phyloP scores from a whole-genome alignment of 2,329 filamentous ascomycete species.

The Cadophora sp. region DNA sequence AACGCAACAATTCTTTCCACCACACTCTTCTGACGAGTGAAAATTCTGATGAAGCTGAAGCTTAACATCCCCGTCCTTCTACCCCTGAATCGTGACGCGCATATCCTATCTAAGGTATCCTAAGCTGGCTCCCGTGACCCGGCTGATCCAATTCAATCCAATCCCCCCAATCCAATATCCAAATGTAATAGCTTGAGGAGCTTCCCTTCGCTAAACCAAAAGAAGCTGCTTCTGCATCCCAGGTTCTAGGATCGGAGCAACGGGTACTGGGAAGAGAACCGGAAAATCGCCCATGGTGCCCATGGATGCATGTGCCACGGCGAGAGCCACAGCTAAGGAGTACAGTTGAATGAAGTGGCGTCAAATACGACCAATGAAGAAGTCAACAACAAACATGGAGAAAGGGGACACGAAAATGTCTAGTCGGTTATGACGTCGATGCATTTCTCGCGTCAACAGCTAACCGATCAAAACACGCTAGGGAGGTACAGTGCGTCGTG shows the following conservation, averaged over 20 bases:
- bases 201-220: not conserved
- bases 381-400: not conserved
- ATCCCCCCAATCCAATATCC: slow-evolving; percentile 3
- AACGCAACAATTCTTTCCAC: not conserved
- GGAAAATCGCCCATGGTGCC: too few relatives aligned
- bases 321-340: not conserved
- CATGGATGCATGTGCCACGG: not conserved
- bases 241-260: slow-evolving; percentile 1
- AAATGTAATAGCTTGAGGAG: not conserved
- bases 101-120: not conserved
- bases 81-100: slow-evolving; percentile 13
- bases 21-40: too few relatives aligned
- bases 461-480: slow-evolving; percentile 1
- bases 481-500: not conserved
- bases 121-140: slow-evolving; percentile 1
- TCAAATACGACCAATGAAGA: not conserved
- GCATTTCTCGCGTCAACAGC: not conserved
- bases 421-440: slow-evolving; percentile 5
- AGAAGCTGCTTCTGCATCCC: not conserved
- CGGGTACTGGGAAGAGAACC: not conserved
- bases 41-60: too few relatives aligned
- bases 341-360: slow-evolving; percentile 9
- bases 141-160: not conserved
- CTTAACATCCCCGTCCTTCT: not conserved
- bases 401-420: not conserved